Evolutionary conservation across 768 basidiomycete genomes (phyloP), one percentile per base, ranked within the genome.

Genomic region (Rhodocollybia butyracea): DNA sequence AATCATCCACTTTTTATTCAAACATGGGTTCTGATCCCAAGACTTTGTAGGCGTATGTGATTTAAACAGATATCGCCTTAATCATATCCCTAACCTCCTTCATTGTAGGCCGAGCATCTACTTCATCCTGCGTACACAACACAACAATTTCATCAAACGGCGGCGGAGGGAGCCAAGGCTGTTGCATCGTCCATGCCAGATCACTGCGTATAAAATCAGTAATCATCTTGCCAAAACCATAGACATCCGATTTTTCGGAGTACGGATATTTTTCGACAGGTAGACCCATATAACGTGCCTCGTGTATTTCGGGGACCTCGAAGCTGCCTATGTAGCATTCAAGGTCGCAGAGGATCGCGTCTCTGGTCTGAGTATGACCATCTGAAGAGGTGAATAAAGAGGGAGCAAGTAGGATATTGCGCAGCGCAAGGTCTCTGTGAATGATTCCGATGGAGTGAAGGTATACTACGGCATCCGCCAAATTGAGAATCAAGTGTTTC

Each of bases 181-280:
- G 57, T 41, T 36, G 8, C 3, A 39, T 3, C 15, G 6, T 29
- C 34, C 55, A 57, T 21, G 13, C 7, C 5, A 60, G 43, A n/a
- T n/a, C n/a, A n/a, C n/a, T n/a, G n/a, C n/a, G n/a, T 31, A 60
- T 58, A 17, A 57, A 55, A 41, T 60, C 48, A 5, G 59, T 26
- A 46, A 58, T 52, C 24, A 51, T 46, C 12, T 29, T 41, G 2
- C 59, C 59, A 26, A 60, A 57, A 32, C 48, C 40, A 47, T 43
- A 60, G 36, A 60, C 56, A 27, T 60, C 59, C 8, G 53, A 55
- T 52, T 60, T 58, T 46, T 55, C 29, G 13, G 56, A 57, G 48
- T 57, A 57, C 1, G 59, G 59, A n/a, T 40, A 15, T 13, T 17
- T 39, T 15, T 27, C 17, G n/a, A 40, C 10, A 1, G 21, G 19